Evolutionary conservation across 1,284 basidiomycete genomes (phyloP), one percentile per base, ranked within the genome.

Genomic region (Cryptococcus wingfieldii): DNA sequence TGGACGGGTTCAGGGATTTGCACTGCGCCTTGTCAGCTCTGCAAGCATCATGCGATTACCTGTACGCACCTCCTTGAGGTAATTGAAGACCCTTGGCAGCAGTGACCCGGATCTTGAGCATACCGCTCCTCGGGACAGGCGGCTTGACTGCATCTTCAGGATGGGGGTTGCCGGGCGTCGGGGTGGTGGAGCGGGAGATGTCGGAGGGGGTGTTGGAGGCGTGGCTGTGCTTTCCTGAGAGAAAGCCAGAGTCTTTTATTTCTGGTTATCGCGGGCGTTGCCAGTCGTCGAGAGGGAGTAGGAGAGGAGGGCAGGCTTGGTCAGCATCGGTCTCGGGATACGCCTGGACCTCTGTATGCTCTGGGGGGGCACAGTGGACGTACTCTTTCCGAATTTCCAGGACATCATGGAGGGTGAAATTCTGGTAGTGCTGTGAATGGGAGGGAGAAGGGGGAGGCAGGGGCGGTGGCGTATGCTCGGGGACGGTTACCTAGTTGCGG

Each of bases 1-100:
- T 89, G 86, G 63, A 97, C 90, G n/a, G 88, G 85, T 14, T 87
- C 85, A 4, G 95, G 95, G 12, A 96, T 81, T 45, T 81, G 80
- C 19, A 86, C 84, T 25, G 83, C 91, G 47, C 37, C 58, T 88
- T 87, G 19, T 46, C 44, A 28, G 44, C 7, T 23, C 19, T 10
- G 23, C 18, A 14, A 3, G 8, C 31, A 34, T 38, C 31, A 51
- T n/a, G 37, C n/a, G 38, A 4, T 51, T 8, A 37, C 16, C 7
- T 44, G 65, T 92, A 71, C 75, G 60, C 50, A 78, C 77, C 72
- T 50, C 77, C 77, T 52, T 74, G 68, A 34, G 82, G 82, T 31
- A 83, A 63, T 34, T 66, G 68, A 31, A 83, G 71, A n/a, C 78
- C 79, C 51, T 79, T 77, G 1, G 79, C 82, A 50, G 81, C 81